These are phyloP conservation scores for Sphaerulina musiva DNA, from an alignment of 2,329 filamentous ascomycete species.

Conservation along the genomic window DNA sequence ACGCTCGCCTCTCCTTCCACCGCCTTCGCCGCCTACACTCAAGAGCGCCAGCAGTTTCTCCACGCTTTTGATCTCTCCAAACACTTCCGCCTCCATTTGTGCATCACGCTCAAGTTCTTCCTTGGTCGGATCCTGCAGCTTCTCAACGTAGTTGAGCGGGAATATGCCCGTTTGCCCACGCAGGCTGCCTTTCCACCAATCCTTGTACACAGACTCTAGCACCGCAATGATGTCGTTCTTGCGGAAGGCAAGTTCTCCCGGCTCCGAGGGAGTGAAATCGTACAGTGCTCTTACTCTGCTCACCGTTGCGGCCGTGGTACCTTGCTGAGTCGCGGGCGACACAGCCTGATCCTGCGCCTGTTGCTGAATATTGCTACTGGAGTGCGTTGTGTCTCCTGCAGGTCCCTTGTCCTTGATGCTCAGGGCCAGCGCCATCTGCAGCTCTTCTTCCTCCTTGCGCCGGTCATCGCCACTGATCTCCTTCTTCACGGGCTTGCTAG, in stretches of 20 bases:
- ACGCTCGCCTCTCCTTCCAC: constrained; percentile 60
- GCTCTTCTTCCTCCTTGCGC: constrained; percentile 91
- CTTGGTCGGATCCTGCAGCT: constrained; percentile 85
- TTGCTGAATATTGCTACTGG: constrained; percentile 25
- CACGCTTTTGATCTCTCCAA: constrained; percentile 69
- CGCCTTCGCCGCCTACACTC: constrained; percentile 61
- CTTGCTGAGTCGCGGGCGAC: constrained; percentile 47
- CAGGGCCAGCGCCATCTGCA: constrained; percentile 90
- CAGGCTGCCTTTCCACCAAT: constrained; percentile 97
- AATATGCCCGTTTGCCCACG: constrained; percentile 96
- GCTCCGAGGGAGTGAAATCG: constrained; percentile 89
- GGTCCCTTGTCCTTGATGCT: constrained; percentile 78
- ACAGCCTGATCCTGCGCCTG: constrained; percentile 35
- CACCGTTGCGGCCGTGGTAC: constrained; percentile 92
- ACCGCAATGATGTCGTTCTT: constrained; percentile 97
- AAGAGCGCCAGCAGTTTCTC: constrained; percentile 79
- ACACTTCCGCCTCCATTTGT: constrained; percentile 82
- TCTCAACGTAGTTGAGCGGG: constrained; percentile 97
- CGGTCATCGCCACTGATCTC: constrained; percentile 84
- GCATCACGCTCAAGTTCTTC: constrained; percentile 93
- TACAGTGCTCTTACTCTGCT: constrained; percentile 89
- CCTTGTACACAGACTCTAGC: constrained; percentile 94
- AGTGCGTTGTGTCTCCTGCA: constrained; percentile 1
- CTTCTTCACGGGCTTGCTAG: constrained; percentile 88
- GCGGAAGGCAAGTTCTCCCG: constrained; percentile 89